Conservation (phyloP, 352 stramenopile species). For the Globisporangium alternatum region DNA sequence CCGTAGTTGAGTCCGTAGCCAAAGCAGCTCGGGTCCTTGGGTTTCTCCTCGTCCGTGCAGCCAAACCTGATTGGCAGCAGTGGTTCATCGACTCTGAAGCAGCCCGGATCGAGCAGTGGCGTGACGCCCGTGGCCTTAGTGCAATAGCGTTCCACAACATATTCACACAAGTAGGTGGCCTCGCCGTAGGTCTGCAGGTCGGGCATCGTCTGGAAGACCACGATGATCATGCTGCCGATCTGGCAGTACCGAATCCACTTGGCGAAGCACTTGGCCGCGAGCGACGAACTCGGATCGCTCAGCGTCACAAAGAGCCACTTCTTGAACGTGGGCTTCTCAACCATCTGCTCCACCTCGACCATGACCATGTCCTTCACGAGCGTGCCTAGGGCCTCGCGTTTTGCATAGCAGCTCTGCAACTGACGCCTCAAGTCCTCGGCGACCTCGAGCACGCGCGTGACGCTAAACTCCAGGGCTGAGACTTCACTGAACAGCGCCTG, state of each 20-base stretch:
- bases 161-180: constrained; percentile 55
- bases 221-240: constrained; percentile 71
- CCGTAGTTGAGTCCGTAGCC: constrained; percentile 58
- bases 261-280: constrained; percentile 32
- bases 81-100: constrained; percentile 45
- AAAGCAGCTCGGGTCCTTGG: constrained; percentile 42
- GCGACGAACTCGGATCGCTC: constrained; percentile 44
- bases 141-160: constrained; percentile 55
- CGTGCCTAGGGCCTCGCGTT: constrained; percentile 54
- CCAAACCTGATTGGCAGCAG: constrained; percentile 40
- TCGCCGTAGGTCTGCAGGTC: constrained; percentile 74
- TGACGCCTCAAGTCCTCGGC: constrained; percentile 53
- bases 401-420: constrained; percentile 39
- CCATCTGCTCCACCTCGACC: constrained; percentile 28
- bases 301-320: constrained; percentile 39
- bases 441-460: constrained; percentile 45
- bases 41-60: constrained; percentile 40
- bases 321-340: constrained; percentile 32
- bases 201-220: constrained; percentile 79
- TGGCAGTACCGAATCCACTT: constrained; percentile 65
- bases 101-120: constrained; percentile 49
- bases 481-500: constrained; percentile 47
- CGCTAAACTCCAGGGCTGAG: constrained; percentile 30
- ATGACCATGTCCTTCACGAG: constrained; percentile 70
- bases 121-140: constrained; percentile 21